These are phyloP conservation scores for Mortierella claussenii DNA, from an alignment of 192 early-diverging fungal species.

Conservation along the genomic window DNA sequence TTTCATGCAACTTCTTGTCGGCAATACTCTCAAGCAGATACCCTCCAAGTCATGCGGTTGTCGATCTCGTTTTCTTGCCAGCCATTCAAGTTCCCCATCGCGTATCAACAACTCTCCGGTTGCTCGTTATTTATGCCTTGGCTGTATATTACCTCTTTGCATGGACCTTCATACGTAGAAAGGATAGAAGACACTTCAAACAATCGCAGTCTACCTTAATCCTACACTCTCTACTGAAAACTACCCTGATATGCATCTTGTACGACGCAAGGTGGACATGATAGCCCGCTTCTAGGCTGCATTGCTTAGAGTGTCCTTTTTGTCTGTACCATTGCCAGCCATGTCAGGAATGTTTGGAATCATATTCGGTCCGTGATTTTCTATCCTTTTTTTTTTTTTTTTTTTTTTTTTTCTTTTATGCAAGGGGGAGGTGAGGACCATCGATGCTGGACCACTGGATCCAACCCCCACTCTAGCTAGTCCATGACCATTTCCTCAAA, in stretches of 20 bases:
- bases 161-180: no score
- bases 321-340: background rate
- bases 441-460: no score
- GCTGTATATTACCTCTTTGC: no score
- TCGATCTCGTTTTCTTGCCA: background rate
- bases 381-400: conserved; percentile 3
- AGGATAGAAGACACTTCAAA: no score
- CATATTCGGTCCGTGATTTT: background rate
- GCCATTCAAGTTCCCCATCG: no score
- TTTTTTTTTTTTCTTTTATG: background rate
- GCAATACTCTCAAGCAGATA: background rate
- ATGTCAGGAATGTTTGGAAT: conserved; percentile 41
- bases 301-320: background rate
- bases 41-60: background rate
- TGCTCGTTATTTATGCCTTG: no score
- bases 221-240: no score
- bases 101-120: no score
- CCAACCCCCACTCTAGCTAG: no score
- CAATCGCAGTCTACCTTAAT: no score
- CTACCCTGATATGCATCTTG: background rate
- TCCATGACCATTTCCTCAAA: no score
- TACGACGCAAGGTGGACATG: background rate
- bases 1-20: no score
- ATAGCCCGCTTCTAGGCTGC: background rate
- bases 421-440: background rate